Percentiles rank a stretch among this genome's conserved stretches.
Conservation (phyloP, 169 alveolate species). For the Plasmodium coatneyi region DNA sequence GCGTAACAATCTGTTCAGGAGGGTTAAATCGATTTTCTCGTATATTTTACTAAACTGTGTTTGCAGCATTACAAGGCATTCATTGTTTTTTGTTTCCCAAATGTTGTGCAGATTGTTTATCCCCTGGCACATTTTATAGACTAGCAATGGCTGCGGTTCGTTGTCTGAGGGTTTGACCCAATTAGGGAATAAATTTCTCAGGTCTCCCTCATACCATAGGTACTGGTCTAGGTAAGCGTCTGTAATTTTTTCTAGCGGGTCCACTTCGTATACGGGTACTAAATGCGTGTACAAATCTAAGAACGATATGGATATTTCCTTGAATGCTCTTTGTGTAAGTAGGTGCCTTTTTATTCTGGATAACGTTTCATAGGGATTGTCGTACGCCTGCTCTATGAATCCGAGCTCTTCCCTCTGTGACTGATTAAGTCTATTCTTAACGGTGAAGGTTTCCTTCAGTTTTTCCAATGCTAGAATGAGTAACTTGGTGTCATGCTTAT, state of each 20-base stretch:
- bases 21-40: constrained; percentile 98
- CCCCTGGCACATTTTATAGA: constrained; percentile 99
- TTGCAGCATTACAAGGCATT: constrained; percentile 95
- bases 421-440: constrained; percentile 97
- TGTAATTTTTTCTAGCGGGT: constrained; percentile 99
- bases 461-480: constrained; percentile 98
- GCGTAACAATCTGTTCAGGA: constrained; percentile 97
- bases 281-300: constrained; percentile 98
- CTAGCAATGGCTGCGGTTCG: constrained; percentile 99
- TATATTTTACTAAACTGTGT: constrained; percentile 90
- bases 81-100: constrained; percentile 97
- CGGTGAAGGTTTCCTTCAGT: constrained; percentile 97
- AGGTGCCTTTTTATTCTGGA: constrained; percentile 99
- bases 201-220: constrained; percentile 99
- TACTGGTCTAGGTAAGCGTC: constrained; percentile 99
- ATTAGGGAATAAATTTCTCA: constrained; percentile 98
- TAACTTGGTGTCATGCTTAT: constrained; percentile 99
- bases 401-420: constrained; percentile 99
- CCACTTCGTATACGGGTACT: constrained; percentile 99
- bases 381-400: constrained; percentile 99
- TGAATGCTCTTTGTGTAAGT: constrained; percentile 98
- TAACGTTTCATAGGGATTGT: constrained; percentile 99
- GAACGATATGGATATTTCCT: constrained; percentile 98
- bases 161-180: constrained; percentile 99
- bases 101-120: constrained; percentile 98